These are phyloP conservation scores for Aspergillus pseudotamarii DNA, from an alignment of 2,329 filamentous ascomycete genomes.

Conservation along the genomic window DNA sequence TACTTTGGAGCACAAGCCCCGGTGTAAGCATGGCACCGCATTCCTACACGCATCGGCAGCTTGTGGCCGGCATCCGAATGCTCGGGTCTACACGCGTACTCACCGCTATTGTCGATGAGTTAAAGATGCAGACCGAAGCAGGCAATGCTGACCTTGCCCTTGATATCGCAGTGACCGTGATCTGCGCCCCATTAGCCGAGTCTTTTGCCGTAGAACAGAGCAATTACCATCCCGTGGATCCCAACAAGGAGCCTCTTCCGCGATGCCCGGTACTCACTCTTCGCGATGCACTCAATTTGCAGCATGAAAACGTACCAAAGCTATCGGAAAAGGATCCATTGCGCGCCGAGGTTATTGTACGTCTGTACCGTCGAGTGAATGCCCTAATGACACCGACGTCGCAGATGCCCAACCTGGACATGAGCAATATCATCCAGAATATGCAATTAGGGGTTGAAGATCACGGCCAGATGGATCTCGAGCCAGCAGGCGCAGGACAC, in stretches of 20 bases:
- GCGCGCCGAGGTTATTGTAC: constrained; percentile 48
- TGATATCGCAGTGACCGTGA: constrained; percentile 47
- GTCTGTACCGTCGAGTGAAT: constrained; percentile 49
- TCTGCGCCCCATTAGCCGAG: constrained; percentile 45
- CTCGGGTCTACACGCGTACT: constrained; percentile 45
- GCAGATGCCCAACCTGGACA: constrained; percentile 45
- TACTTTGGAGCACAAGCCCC: constrained; percentile 55
- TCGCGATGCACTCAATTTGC: constrained; percentile 42
- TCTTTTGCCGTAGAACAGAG: constrained; percentile 43
- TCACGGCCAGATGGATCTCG: constrained; percentile 38
- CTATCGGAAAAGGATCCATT: constrained; percentile 48
- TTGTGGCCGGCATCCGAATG: constrained; percentile 48
- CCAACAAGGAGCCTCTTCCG: constrained; percentile 36
- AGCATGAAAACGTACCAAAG: constrained; percentile 43
- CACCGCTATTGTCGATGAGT: constrained; percentile 42
- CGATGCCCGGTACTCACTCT: constrained; percentile 43
- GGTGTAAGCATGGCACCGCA: constrained; percentile 57
- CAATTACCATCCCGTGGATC: constrained; percentile 36
- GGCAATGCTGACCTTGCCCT: constrained; percentile 46
- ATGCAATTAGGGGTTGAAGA: constrained; percentile 43
- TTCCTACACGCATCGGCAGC: constrained; percentile 58
- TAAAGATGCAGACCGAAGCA: constrained; percentile 45
- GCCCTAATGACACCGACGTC: constrained; percentile 41
- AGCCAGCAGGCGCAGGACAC: constrained; percentile 20
- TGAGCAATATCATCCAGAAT: constrained; percentile 47